Percentiles rank a stretch among this genome's conserved stretches.
phyloP scores from a whole-genome alignment of 768 basidiomycete species.

The Amanita muscaria region DNA sequence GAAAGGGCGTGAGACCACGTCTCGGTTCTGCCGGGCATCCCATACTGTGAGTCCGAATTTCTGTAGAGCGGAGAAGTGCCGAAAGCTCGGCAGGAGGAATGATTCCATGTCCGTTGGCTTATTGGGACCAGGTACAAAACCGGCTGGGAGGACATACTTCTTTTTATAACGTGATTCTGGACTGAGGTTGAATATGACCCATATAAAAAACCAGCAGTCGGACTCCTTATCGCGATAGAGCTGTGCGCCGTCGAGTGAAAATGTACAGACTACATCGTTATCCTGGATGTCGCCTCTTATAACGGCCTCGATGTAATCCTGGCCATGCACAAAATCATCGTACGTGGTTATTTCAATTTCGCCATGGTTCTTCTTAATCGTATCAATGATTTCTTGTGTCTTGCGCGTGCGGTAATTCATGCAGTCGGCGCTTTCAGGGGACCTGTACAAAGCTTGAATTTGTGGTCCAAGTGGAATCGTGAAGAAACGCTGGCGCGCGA shows the following conservation, averaged over 20 bases:
- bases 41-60: neutral
- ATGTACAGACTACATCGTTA: conserved; percentile 25
- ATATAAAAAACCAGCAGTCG: conserved; percentile 34
- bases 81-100: conserved; percentile 15
- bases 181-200: conserved; percentile 25
- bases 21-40: neutral
- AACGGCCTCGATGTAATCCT: conserved; percentile 19
- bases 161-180: conserved; percentile 20
- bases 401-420: neutral
- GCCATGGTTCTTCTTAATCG: too few relatives aligned
- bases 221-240: conserved; percentile 33
- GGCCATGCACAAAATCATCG: conserved; percentile 24
- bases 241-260: conserved; percentile 34
- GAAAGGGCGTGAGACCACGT: neutral
- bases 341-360: neutral
- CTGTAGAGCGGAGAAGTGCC: conserved; percentile 1
- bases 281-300: conserved; percentile 14
- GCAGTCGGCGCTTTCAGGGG: conserved; percentile 1
- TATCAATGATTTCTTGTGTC: neutral
- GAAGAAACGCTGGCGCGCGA: neutral
- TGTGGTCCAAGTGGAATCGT: conserved; percentile 2
- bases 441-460: neutral
- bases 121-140: conserved; percentile 22
- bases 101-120: conserved; percentile 20
- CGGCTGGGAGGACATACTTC: conserved; percentile 16